Base-by-base conservation (phyloP, 352 stramenopile species). In the Blastocystis sp. region DNA sequence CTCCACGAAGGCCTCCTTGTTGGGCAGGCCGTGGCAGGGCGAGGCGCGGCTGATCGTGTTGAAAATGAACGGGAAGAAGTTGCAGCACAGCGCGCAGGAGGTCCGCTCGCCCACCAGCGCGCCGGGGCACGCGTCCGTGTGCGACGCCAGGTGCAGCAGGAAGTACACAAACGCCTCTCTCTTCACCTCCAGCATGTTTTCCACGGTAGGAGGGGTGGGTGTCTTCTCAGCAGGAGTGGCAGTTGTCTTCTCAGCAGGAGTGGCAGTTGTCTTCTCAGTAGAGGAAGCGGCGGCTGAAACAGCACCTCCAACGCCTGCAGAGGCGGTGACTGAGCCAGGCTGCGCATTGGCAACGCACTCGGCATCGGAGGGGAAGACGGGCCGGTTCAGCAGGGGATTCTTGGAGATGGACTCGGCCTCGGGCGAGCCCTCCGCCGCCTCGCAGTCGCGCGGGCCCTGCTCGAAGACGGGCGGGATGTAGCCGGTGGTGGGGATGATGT, bases 41-140 rank as follows among this genome's bases (percentile, higher is more conserved):
- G 78, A 7, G 5, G 5, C 48, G 48, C 14, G 5, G 0, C 14
- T 17, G 5, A 56, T 7, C 48, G 5, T 17, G 21, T 88, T 43
- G 45, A 78, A 88, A n/a, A 88, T 79, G 28, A 78, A 88, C 17
- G 78, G 61, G 28, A 88, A 88, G 78, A 88, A 88, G 28, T 60
- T 45, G 56, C 78, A 88, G 60, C 78, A 88, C 43, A 65, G 67
- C 4, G 78, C 67, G 45, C 78, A 88, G 3, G 78, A 43, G 21
- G 76, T 11, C 17, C 78, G 78, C 38, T 88, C 78, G 23, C 78
- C 78, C n/a, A 61, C 66, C 78, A 88, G 79, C 2, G 78, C 78
- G n/a, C 78, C 78, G 38, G 66, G 76, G 28, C 78, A 88, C 48
- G 76, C 79, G 34, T 88, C 78, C n/a, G 79, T 61, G 45, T 88